Evolutionary conservation across 2,329 filamentous ascomycete genomes (phyloP).

Genomic region (Parafenestella ontariensis): DNA sequence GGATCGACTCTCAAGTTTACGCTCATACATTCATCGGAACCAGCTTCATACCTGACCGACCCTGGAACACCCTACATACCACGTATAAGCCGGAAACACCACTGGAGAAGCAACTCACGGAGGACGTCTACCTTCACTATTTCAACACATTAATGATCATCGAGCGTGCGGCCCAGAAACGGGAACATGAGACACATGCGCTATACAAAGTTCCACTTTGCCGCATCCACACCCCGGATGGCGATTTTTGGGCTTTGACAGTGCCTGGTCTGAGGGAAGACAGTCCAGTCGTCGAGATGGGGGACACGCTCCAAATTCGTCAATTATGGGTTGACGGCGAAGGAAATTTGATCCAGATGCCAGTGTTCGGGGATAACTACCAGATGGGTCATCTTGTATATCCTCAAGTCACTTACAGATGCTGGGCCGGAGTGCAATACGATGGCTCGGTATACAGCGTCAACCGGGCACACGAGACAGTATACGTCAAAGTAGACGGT

Average conservation of each 20-base stretch:
- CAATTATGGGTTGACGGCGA: conserved; percentile 29
- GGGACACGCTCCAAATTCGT: conserved; percentile 41
- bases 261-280: conserved; percentile 44
- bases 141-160: conserved; percentile 17
- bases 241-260: conserved; percentile 21
- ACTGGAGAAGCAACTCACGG: conserved; percentile 2
- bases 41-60: conserved; percentile 17
- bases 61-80: neutral
- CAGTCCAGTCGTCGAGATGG: conserved; percentile 39
- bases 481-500: conserved; percentile 29
- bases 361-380: neutral
- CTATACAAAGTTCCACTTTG: conserved; percentile 27
- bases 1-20: conserved; percentile 25
- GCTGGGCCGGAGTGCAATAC: conserved; percentile 30
- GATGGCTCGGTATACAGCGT: conserved; percentile 31
- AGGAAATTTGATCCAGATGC: conserved; percentile 13
- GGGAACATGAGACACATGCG: conserved; percentile 25
- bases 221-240: neutral
- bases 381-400: neutral
- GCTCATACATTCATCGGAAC: conserved; percentile 23
- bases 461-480: conserved; percentile 30
- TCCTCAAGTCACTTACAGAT: neutral
- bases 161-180: conserved; percentile 24
- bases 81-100: neutral
- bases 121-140: conserved; percentile 22